Evolutionary conservation across 1,284 basidiomycete genomes (phyloP).

Genomic region (Trichosporon sp.): DNA sequence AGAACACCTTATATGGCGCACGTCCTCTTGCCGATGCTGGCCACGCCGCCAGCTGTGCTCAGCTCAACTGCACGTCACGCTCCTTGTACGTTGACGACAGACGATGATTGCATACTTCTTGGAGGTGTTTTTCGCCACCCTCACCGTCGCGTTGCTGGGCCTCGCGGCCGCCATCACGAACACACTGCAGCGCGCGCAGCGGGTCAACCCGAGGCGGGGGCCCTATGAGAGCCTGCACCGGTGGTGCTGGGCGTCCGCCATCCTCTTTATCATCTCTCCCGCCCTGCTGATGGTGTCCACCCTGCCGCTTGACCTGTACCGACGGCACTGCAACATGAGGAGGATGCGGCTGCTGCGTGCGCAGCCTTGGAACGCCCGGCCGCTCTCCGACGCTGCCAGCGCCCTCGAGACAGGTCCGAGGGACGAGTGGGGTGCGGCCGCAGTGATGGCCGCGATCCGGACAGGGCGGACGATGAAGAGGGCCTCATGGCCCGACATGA

Average conservation of each 20-base stretch:
- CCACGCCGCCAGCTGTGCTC: no score
- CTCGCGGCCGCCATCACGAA: not conserved
- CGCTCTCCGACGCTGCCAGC: not conserved
- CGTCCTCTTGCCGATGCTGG: no score
- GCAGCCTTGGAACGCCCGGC: not conserved
- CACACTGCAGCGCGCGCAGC: not conserved
- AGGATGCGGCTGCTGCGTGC: not conserved
- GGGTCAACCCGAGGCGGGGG: not conserved
- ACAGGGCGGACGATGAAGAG: not conserved
- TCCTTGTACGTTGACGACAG: no score
- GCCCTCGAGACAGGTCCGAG: not conserved
- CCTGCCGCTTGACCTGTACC: not conserved
- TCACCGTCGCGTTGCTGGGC: not conserved
- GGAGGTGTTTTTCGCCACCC: not conserved
- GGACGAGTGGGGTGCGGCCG: not conserved
- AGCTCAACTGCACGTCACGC: no score
- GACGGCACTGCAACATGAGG: not conserved
- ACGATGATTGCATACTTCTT: not conserved
- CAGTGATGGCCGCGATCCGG: not conserved
- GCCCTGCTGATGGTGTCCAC: not conserved
- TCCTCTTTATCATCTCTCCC: not conserved
- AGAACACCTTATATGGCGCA: no score
- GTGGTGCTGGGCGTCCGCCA: not conserved
- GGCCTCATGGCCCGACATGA: not conserved
- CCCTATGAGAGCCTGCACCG: not conserved